These are phyloP conservation scores for Pouteria glomerata DNA, from an alignment of 148 eudicot genomes.

Conservation along the genomic window DNA sequence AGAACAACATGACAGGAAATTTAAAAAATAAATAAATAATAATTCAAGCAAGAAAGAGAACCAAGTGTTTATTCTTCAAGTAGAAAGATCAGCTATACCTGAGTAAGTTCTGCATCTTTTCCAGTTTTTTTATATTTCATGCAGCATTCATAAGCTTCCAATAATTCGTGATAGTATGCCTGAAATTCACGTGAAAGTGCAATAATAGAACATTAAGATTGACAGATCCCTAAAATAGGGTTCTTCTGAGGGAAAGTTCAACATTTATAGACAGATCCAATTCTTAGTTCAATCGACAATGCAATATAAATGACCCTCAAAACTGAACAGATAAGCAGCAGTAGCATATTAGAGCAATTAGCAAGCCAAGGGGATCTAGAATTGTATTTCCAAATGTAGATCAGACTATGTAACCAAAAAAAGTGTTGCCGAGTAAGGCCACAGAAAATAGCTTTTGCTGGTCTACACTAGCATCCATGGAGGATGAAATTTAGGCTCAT, in stretches of 20 bases:
- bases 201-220: too few relatives aligned
- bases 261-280: too few relatives aligned
- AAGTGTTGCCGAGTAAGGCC: background rate
- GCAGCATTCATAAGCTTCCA: constrained; percentile 95
- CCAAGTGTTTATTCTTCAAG: too few relatives aligned
- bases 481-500: too few relatives aligned
- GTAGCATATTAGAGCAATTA: background rate
- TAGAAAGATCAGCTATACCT: constrained; percentile 39
- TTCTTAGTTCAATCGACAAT: too few relatives aligned
- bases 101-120: constrained; percentile 93
- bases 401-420: background rate
- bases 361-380: background rate
- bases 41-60: background rate
- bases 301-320: background rate
- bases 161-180: constrained; percentile 81
- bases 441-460: background rate
- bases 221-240: background rate
- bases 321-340: background rate
- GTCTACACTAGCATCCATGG: background rate
- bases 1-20: background rate
- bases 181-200: constrained; percentile 23
- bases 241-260: background rate
- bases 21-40: background rate
- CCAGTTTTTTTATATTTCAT: constrained; percentile 83
- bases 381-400: background rate